Percentiles rank a stretch among this genome's conserved stretches.
Conservation (phyloP, 2,329 filamentous ascomycete species). For the Penicillium capsulatum region DNA sequence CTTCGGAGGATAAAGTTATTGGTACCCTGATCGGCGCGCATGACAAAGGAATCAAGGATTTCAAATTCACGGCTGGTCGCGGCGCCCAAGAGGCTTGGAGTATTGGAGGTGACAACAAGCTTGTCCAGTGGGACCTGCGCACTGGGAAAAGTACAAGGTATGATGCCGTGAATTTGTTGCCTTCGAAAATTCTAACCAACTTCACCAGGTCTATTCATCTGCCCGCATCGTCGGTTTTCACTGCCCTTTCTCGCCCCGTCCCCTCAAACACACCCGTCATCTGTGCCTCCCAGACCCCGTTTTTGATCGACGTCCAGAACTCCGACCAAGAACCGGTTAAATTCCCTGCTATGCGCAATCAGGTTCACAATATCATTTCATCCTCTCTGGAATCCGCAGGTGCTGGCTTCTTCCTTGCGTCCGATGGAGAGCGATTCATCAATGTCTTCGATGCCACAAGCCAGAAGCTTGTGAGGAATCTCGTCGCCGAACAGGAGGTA, state of each 20-base stretch:
- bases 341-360: slow-evolving; percentile 49
- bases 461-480: slow-evolving; percentile 44
- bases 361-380: slow-evolving; percentile 46
- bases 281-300: slow-evolving; percentile 49
- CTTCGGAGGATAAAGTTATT: slow-evolving; percentile 46
- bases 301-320: slow-evolving; percentile 43
- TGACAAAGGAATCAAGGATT: slow-evolving; percentile 47
- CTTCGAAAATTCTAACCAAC: neutral
- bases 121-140: slow-evolving; percentile 51
- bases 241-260: slow-evolving; percentile 41
- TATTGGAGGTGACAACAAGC: slow-evolving; percentile 50
- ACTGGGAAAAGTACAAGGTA: slow-evolving; percentile 45
- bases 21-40: slow-evolving; percentile 45
- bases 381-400: slow-evolving; percentile 35
- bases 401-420: slow-evolving; percentile 44
- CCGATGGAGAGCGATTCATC: slow-evolving; percentile 49
- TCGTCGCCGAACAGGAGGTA: slow-evolving; percentile 49
- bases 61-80: slow-evolving; percentile 46
- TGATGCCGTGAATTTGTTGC: slow-evolving; percentile 1
- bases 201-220: slow-evolving; percentile 41
- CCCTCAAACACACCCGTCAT: slow-evolving; percentile 43
- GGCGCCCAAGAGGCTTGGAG: slow-evolving; percentile 48
- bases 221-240: slow-evolving; percentile 38
- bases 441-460: slow-evolving; percentile 46
- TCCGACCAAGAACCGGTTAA: slow-evolving; percentile 36